phyloP scores from a whole-genome alignment of 768 basidiomycete species.

The Tulasnella sp. region DNA sequence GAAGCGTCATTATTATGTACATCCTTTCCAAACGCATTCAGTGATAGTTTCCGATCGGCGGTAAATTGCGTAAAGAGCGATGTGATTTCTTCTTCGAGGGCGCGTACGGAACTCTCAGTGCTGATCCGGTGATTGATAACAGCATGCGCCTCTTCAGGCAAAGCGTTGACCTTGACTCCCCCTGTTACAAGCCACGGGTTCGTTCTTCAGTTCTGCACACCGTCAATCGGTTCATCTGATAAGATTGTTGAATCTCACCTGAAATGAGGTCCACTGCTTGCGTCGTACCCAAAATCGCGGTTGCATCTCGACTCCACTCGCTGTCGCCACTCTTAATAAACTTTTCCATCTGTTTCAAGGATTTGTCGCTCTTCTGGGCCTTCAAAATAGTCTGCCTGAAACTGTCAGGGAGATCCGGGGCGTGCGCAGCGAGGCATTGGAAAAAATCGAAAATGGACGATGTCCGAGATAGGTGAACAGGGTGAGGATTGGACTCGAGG shows the following conservation, averaged over 20 bases:
- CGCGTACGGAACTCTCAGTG: slow-evolving; percentile 31
- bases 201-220: not conserved
- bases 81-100: not conserved
- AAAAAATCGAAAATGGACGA: slow-evolving; percentile 50
- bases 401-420: slow-evolving; percentile 39
- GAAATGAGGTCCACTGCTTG: slow-evolving; percentile 61
- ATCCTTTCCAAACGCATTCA: slow-evolving; percentile 14
- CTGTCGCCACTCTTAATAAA: slow-evolving; percentile 18
- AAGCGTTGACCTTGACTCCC: slow-evolving; percentile 57
- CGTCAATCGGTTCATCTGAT: not conserved
- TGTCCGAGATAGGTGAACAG: slow-evolving; percentile 38
- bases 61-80: slow-evolving; percentile 15
- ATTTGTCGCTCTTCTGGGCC: slow-evolving; percentile 35
- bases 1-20: not conserved
- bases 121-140: slow-evolving; percentile 66
- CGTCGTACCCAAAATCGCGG: slow-evolving; percentile 47
- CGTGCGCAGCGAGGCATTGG: slow-evolving; percentile 57
- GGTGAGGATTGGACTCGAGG: slow-evolving; percentile 52
- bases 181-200: slow-evolving; percentile 22
- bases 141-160: slow-evolving; percentile 63
- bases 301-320: too few relatives aligned
- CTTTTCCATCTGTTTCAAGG: slow-evolving; percentile 43
- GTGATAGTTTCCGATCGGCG: slow-evolving; percentile 5
- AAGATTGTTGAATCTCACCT: not conserved
- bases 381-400: slow-evolving; percentile 40